Evolutionary conservation across 176 grass and related monocot genomes (phyloP).

Genomic region (Cenchrus purpureus): DNA sequence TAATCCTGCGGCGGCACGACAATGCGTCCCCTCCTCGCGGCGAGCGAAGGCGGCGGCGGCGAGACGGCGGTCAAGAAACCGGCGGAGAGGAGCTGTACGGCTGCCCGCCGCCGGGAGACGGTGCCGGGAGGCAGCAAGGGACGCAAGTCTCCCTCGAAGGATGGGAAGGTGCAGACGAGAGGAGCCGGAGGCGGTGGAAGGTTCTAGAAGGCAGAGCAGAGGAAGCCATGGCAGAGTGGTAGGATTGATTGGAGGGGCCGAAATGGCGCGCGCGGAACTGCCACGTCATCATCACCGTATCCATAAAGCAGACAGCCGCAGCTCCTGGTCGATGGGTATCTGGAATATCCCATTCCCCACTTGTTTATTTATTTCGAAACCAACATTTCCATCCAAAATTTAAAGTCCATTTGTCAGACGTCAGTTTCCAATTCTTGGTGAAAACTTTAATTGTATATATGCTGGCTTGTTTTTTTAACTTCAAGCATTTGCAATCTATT

Average conservation of each 20-base stretch:
- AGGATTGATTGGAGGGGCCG: constrained; percentile 3
- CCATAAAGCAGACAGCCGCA: not conserved
- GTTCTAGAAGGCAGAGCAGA: constrained; percentile 44
- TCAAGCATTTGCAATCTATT: not conserved
- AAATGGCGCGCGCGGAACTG: constrained; percentile 39
- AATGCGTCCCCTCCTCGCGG: constrained; percentile 57
- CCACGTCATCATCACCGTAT: constrained; percentile 40
- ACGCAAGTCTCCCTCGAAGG: not conserved
- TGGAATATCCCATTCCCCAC: constrained; percentile 13
- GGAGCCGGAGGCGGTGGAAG: not conserved
- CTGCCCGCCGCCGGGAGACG: constrained; percentile 46
- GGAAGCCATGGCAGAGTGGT: constrained; percentile 33
- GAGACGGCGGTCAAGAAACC: constrained; percentile 42
- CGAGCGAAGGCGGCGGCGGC: constrained; percentile 36
- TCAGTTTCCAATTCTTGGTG: not conserved
- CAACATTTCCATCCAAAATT: not conserved
- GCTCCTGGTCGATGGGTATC: not conserved
- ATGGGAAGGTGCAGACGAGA: not conserved
- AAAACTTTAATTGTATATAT: not conserved
- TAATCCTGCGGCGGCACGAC: constrained; percentile 52
- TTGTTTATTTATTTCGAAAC: not conserved
- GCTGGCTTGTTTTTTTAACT: not conserved
- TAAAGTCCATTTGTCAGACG: not conserved
- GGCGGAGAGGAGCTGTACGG: constrained; percentile 48
- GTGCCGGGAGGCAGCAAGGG: constrained; percentile 1